Conservation (phyloP, 2,329 filamentous ascomycete genomes). For the Cercospora janseana region DNA sequence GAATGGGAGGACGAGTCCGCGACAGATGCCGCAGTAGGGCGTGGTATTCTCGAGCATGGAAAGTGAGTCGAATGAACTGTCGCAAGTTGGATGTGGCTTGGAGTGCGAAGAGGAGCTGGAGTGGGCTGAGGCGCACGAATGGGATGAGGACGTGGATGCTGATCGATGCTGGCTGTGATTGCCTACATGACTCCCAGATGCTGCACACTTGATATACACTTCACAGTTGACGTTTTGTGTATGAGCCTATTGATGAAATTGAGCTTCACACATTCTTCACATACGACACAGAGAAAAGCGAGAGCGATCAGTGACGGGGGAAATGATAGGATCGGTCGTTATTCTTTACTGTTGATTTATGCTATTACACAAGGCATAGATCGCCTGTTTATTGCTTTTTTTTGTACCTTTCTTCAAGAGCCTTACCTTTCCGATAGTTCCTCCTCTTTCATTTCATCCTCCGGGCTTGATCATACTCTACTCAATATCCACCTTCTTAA, state of each 20-base stretch:
- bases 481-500: constrained; percentile 54
- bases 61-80: not conserved
- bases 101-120: not conserved
- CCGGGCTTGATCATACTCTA: constrained; percentile 35
- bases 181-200: no score
- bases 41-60: not conserved
- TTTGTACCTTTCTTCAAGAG: not conserved
- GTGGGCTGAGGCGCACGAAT: not conserved
- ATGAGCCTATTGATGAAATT: no score
- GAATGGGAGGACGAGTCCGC: constrained; percentile 3
- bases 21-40: constrained; percentile 7
- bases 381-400: not conserved
- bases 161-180: no score
- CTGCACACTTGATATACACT: no score
- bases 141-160: not conserved
- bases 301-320: no score
- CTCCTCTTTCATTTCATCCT: not conserved
- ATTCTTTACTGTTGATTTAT: not conserved
- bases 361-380: not conserved
- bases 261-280: no score
- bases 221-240: no score
- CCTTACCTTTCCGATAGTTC: no score
- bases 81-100: not conserved
- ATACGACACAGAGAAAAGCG: no score
- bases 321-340: not conserved